These are phyloP conservation scores for Cyclotella choctawhatcheeana DNA, from an alignment of 108 stramenopile species.

Conservation along the genomic window DNA sequence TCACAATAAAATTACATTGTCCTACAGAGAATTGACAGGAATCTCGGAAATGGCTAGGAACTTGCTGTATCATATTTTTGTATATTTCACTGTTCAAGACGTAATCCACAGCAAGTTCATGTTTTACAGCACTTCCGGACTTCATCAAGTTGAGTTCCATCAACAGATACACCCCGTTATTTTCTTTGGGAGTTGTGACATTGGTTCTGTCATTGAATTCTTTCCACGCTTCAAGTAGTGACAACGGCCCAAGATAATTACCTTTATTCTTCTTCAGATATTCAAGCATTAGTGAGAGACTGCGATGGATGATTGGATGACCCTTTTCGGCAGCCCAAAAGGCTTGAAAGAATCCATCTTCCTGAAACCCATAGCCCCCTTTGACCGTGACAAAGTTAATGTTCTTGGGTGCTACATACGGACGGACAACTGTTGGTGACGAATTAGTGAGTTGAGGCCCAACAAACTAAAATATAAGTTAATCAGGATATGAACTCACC, in stretches of 20 bases:
- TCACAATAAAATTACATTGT: constrained; percentile 14
- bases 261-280: background rate
- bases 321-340: constrained; percentile 28
- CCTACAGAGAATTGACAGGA: constrained; percentile 18
- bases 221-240: constrained; percentile 20
- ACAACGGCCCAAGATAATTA: constrained; percentile 2
- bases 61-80: background rate
- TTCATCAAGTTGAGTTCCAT: constrained; percentile 1
- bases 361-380: constrained; percentile 5
- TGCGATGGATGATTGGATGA: constrained; percentile 13
- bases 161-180: constrained; percentile 21
- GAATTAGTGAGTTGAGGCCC: background rate
- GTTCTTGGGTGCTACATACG: constrained; percentile 14
- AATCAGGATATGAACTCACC: background rate
- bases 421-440: constrained; percentile 14
- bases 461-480: background rate
- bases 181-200: constrained; percentile 1
- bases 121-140: background rate
- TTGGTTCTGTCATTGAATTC: constrained; percentile 3
- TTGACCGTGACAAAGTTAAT: constrained; percentile 32
- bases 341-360: constrained; percentile 31
- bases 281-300: constrained; percentile 24
- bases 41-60: background rate
- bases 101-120: no score
- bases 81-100: background rate